A percentile compares a stretch with the other conserved stretches of the same genome.
These are phyloP conservation scores for Endocalyx cinctus DNA, from an alignment of 2,329 filamentous ascomycete genomes.

Conservation along the genomic window DNA sequence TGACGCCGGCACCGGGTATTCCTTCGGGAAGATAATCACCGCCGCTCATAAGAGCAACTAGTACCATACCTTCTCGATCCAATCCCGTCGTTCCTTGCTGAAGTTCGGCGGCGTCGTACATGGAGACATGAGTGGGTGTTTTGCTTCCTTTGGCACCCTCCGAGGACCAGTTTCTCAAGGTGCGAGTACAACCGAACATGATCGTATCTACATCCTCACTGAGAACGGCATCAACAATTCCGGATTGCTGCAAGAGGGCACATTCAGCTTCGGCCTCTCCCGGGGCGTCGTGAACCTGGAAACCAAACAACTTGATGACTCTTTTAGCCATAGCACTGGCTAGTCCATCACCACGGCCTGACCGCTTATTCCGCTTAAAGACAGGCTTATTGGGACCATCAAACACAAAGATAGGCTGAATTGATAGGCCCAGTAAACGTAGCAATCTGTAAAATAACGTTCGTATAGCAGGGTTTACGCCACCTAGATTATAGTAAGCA, in stretches of 20 bases:
- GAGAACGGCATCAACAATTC: conserved; percentile 86
- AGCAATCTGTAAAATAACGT: conserved; percentile 90
- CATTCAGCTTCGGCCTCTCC: conserved; percentile 97
- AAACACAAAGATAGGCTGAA: conserved; percentile 86
- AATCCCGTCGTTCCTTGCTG: conserved; percentile 52
- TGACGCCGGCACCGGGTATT: conserved; percentile 80
- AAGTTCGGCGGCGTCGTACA: conserved; percentile 65
- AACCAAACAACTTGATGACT: conserved; percentile 79
- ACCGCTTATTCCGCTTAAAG: conserved; percentile 83
- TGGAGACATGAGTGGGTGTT: conserved; percentile 76
- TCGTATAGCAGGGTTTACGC: conserved; percentile 82
- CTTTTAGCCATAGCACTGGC: conserved; percentile 76
- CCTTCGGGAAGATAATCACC: conserved; percentile 91
- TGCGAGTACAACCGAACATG: conserved; percentile 87
- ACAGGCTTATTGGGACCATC: conserved; percentile 80
- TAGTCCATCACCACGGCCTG: conserved; percentile 59
- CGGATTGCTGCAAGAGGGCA: conserved; percentile 74
- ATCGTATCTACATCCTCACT: conserved; percentile 96
- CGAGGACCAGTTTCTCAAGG: conserved; percentile 77
- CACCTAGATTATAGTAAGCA: no score
- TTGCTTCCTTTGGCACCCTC: conserved; percentile 62
- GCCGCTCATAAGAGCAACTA: conserved; percentile 91
- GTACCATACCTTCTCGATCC: conserved; percentile 83
- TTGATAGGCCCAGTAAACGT: conserved; percentile 68
- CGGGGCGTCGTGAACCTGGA: conserved; percentile 78